phyloP scores from a whole-genome alignment of 306 rosid genomes.

The Citrullus colocynthis region DNA sequence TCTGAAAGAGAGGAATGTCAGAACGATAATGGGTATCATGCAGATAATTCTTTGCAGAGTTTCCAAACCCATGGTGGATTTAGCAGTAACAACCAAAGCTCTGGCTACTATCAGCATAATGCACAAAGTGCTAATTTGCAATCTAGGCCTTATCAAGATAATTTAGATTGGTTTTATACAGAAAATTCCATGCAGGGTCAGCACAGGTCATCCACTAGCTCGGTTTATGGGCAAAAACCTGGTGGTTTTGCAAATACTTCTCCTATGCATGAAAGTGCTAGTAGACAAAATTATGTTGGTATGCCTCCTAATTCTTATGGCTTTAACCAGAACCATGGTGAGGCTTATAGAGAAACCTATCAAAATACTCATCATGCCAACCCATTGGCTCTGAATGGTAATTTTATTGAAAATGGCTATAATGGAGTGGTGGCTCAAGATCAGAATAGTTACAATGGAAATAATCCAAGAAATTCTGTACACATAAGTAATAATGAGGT shows the following conservation, averaged over 20 bases:
- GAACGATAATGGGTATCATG: slow-evolving; percentile 13
- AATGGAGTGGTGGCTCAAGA: neutral
- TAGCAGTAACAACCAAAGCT: slow-evolving; percentile 2
- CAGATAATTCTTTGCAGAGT: slow-evolving; percentile 3
- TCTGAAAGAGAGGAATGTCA: slow-evolving; percentile 30
- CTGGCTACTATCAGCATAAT: slow-evolving; percentile 2
- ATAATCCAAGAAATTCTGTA: neutral
- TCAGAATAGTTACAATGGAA: neutral
- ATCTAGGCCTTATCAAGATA: neutral
- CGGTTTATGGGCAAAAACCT: neutral
- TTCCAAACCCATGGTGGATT: neutral
- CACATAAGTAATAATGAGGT: neutral
- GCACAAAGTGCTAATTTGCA: neutral
- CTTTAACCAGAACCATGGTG: slow-evolving; percentile 5
- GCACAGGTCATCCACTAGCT: neutral
- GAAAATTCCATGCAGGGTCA: neutral
- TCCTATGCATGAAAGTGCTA: neutral
- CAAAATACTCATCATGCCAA: neutral
- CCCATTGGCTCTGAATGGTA: neutral
- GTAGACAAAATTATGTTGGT: slow-evolving; percentile 12
- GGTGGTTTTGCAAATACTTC: slow-evolving; percentile 1
- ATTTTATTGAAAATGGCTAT: neutral
- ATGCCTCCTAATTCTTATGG: neutral
- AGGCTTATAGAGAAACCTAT: slow-evolving; percentile 1
- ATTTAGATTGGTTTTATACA: neutral